These are phyloP conservation scores for Schoenoplectus triqueter DNA, from an alignment of 202 grass and related monocot genomes.

Conservation along the genomic window DNA sequence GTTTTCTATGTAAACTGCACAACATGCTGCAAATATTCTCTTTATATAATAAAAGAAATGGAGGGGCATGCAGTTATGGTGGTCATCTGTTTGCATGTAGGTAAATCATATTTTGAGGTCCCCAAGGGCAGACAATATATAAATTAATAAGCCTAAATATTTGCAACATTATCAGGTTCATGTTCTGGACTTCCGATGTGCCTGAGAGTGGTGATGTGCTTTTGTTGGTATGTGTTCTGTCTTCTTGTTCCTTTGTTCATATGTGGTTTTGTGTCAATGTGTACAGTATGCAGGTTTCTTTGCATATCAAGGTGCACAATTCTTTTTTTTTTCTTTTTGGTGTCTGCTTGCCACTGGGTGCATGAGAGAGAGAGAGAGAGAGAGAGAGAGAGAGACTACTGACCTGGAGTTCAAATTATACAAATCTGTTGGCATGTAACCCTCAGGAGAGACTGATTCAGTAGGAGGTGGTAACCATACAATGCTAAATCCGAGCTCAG, in stretches of 20 bases:
- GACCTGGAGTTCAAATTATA: slow-evolving; percentile 97
- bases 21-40: not conserved
- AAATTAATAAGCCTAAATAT: not conserved
- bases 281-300: not conserved
- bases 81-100: not conserved
- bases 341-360: slow-evolving; percentile 8
- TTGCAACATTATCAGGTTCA: not conserved
- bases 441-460: slow-evolving; percentile 97
- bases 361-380: slow-evolving; percentile 23
- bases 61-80: not conserved
- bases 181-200: not conserved
- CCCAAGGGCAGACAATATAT: not conserved
- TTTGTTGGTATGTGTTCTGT: not conserved
- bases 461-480: slow-evolving; percentile 95
- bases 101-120: not conserved
- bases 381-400: slow-evolving; percentile 42
- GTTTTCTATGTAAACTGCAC: not conserved
- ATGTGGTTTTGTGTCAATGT: not conserved
- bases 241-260: not conserved
- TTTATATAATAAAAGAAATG: slow-evolving; percentile 9
- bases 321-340: not conserved
- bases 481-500: slow-evolving; percentile 85
- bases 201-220: not conserved
- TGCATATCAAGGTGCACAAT: not conserved
- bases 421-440: slow-evolving; percentile 99